These are phyloP conservation scores for Fusarium nematophilum DNA, from an alignment of 2,329 filamentous ascomycete species.

Conservation along the genomic window DNA sequence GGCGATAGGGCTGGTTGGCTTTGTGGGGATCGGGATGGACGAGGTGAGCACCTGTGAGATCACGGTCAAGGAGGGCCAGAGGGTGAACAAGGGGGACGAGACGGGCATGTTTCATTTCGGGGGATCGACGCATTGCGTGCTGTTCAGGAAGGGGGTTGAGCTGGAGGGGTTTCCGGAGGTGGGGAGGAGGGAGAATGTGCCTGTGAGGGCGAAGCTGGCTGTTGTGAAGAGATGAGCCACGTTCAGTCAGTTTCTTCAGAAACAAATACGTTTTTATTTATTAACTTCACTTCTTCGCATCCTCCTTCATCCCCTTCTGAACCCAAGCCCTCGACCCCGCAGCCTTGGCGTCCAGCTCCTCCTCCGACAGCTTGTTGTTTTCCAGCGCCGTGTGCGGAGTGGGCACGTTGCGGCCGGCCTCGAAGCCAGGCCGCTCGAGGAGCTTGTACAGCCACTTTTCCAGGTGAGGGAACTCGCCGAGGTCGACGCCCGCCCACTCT, in stretches of 20 bases:
- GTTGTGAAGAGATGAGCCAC: slow-evolving; percentile 39
- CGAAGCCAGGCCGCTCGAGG: slow-evolving; percentile 74
- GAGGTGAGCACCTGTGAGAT: slow-evolving; percentile 81
- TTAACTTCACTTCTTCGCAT: slow-evolving; percentile 61
- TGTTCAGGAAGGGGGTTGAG: slow-evolving; percentile 70
- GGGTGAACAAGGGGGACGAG: slow-evolving; percentile 75
- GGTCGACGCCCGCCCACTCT: slow-evolving; percentile 62
- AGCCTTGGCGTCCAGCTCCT: slow-evolving; percentile 68
- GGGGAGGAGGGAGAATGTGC: slow-evolving; percentile 52
- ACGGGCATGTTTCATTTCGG: slow-evolving; percentile 85
- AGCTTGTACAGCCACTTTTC: slow-evolving; percentile 82
- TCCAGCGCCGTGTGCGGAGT: slow-evolving; percentile 71
- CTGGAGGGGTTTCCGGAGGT: slow-evolving; percentile 54
- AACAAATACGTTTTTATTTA: neutral
- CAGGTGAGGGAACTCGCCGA: slow-evolving; percentile 79
- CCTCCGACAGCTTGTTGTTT: slow-evolving; percentile 56
- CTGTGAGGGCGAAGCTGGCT: slow-evolving; percentile 53
- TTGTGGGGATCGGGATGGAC: slow-evolving; percentile 80
- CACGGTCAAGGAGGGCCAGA: slow-evolving; percentile 73
- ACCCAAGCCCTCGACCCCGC: slow-evolving; percentile 71
- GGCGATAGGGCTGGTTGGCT: slow-evolving; percentile 74
- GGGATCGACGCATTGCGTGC: slow-evolving; percentile 75
- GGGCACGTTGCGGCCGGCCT: slow-evolving; percentile 82
- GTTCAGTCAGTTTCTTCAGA: neutral
- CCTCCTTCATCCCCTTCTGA: slow-evolving; percentile 74